Evolutionary conservation across 768 basidiomycete species (phyloP), one percentile per base, ranked within the genome.

Genomic region (Galerina marginata): DNA sequence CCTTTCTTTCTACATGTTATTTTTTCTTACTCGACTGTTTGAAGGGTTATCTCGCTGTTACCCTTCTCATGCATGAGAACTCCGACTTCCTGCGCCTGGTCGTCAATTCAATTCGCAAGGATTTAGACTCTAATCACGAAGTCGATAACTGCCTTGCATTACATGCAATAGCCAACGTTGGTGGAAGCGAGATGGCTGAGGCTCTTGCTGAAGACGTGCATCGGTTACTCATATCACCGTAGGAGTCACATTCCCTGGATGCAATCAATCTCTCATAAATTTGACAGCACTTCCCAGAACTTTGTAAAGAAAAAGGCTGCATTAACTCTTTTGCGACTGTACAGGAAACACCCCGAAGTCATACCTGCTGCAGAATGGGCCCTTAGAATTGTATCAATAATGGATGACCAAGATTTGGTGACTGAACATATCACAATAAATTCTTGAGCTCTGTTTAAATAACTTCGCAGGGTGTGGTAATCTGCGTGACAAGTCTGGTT

Each of bases 261-360:
- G 9, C 16, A 36, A n/a, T 40, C 51, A 36, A 38, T 16, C 43
- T 50, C 57, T 65, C 39, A 63, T 56, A 52, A 14, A 56, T 48
- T 54, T 51, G 33, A 52, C 57, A 99, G 96, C 45, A 98, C 96
- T 16, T 98, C 96, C 1, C 89, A 90, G 66, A 92, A 81, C 48
- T 98, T 99, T 67, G 97, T 99, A 55, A 96, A 95, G 81, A 99
- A 99, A 80, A 99, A 99, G 74, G 96, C 97, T 2, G 97, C 97
- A 1, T 76, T 99, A 59, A 99, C 97, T 0, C 75, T 99, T 29
- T 82, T 99, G 29, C 84, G 97, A 52, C 78, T 99, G 39, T 99
- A 99, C 69, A 88, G 97, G 58, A 99, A 99, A 72, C 95, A 97
- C 70, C 93, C 95, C 3, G 91, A 92, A 60, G 94, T 97, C 51